Conservation (phyloP, 2,329 filamentous ascomycete genomes). For the Aciculosporium take region DNA sequence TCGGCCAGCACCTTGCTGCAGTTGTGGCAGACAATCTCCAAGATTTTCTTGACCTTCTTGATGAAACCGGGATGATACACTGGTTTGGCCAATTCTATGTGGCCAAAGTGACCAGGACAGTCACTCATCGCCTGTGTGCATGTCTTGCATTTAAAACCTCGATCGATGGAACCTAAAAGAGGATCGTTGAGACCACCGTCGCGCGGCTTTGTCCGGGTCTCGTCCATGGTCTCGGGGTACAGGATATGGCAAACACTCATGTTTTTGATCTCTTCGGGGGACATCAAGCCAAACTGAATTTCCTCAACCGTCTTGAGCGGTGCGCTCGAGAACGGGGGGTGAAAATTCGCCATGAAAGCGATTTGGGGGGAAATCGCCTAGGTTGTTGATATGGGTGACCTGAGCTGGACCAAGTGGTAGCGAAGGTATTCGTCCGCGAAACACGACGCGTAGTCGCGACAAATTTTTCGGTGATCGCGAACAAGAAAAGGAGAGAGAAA, state of each 20-base stretch:
- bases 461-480: not conserved
- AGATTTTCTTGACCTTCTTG: conserved; percentile 97
- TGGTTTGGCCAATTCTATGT: conserved; percentile 93
- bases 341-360: conserved; percentile 75
- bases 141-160: conserved; percentile 88
- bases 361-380: conserved; percentile 4
- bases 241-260: conserved; percentile 95
- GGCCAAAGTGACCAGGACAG: conserved; percentile 95
- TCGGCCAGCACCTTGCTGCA: conserved; percentile 96
- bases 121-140: conserved; percentile 92
- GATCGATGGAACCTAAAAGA: conserved; percentile 88
- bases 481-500: conserved; percentile 4
- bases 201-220: conserved; percentile 79
- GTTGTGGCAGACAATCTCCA: conserved; percentile 98
- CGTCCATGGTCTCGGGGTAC: conserved; percentile 99
- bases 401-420: conserved; percentile 7
- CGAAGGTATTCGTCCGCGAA: conserved; percentile 2
- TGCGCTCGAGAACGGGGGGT: conserved; percentile 83
- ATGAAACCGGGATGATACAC: conserved; percentile 94
- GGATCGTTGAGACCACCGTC: conserved; percentile 90
- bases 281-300: conserved; percentile 96
- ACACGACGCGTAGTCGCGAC: conserved; percentile 7
- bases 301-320: conserved; percentile 96
- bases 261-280: conserved; percentile 96
- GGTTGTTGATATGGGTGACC: conserved; percentile 1